Base-by-base conservation (phyloP, 345 rosid species). In the Xanthoceras sorbifolium region DNA sequence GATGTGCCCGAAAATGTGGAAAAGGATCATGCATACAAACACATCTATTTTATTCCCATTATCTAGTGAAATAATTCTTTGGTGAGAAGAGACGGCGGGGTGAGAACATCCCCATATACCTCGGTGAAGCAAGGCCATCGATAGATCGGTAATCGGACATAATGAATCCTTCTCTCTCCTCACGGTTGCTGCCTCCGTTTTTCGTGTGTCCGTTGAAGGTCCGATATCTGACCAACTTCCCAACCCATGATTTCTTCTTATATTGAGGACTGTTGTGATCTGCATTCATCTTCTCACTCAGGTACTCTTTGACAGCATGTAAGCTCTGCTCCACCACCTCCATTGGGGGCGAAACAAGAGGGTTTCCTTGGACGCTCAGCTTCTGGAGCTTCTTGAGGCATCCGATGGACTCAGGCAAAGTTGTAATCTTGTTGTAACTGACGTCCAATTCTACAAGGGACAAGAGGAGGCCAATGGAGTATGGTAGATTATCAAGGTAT, bases 331-430 rank as follows among this genome's bases (percentile, higher is more conserved):
- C 94, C 69, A 89, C 83, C 14, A 94, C 92, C 79, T 91, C 97
- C 70, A 78, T 40, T 0, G 97, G 93, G 0, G 97, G 97, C 0
- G 94, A 91, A 31, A 85, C 85, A 0, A 94, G 86, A 0, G 97
- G 97, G 85, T 94, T 94, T 23, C 98, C 98, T 76, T 94, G 92
- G 1, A 91, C 89, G 11, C 84, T 50, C 1, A 94, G 90, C 84
- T 87, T 91, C 46, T 87, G 82, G 6, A 93, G 81, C 88, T 84
- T 87, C 79, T 86, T 86, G 62, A 94, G 88, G 80, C 97, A 91
- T 17, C 95, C 97, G 1, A 94, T 85, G 23, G 97, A 90, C 59
- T 91, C 89, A 0, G 98, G 98, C 60, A 94, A 81, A 22, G 50
- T 26, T 0, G 82, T 73, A 66, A 94, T 94, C 63, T 80, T 85